Percentiles rank a stretch among this genome's conserved stretches.
Evolutionary conservation across 345 rosid species (phyloP).

Genomic region (Zanthoxylum bungeanum): DNA sequence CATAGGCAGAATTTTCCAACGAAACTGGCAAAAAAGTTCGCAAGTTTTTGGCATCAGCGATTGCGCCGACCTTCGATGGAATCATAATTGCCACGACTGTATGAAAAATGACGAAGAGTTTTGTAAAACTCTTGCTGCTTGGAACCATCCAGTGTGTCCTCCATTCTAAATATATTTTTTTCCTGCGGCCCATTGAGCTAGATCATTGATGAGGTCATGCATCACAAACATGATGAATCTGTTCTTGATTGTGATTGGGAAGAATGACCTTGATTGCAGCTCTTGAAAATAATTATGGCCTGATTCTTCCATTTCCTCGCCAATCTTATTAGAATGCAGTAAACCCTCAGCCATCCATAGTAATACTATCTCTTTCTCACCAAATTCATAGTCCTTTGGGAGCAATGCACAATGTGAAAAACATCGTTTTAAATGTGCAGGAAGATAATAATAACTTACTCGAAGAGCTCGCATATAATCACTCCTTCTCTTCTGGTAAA

Average conservation of each 20-base stretch:
- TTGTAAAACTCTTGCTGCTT: neutral
- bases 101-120: neutral
- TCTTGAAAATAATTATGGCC: neutral
- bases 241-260: neutral
- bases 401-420: slow-evolving; percentile 6
- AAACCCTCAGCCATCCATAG: slow-evolving; percentile 1
- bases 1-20: too few species aligned
- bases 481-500: neutral
- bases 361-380: neutral
- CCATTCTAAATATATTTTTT: too few species aligned
- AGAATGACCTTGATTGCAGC: neutral
- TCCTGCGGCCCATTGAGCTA: too few species aligned
- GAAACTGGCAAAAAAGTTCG: neutral
- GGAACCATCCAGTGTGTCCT: too few species aligned
- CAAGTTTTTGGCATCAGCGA: neutral
- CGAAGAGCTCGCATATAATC: neutral
- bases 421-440: neutral
- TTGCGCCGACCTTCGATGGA: neutral
- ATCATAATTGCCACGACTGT: neutral
- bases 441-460: neutral
- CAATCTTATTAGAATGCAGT: neutral
- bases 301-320: slow-evolving; percentile 1
- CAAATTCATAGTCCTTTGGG: slow-evolving; percentile 10
- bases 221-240: neutral
- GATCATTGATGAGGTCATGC: neutral